These are phyloP conservation scores for Brassica napus DNA, from an alignment of 345 rosid species.

Conservation along the genomic window DNA sequence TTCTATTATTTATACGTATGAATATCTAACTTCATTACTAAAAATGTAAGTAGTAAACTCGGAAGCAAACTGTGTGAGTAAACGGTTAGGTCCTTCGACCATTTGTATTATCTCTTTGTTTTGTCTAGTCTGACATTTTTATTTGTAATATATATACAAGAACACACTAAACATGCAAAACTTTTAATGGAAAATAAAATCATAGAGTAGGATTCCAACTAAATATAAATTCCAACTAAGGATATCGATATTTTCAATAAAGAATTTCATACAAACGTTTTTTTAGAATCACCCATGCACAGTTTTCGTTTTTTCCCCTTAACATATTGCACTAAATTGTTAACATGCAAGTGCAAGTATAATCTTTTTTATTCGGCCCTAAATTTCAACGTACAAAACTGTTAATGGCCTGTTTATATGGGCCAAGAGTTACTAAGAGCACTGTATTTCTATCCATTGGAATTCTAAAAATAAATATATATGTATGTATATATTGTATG, in stretches of 20 bases:
- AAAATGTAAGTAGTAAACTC: not conserved
- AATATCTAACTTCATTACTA: conserved; percentile 15
- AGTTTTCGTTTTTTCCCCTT: not conserved
- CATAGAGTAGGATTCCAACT: not conserved
- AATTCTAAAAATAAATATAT: too few relatives aligned
- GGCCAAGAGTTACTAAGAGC: too few relatives aligned
- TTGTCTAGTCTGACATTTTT: not conserved
- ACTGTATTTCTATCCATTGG: too few relatives aligned
- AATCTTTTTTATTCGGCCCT: not conserved
- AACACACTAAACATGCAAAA: not conserved
- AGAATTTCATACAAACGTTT: not conserved
- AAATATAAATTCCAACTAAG: not conserved
- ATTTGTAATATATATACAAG: not conserved
- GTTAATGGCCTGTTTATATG: not conserved
- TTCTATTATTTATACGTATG: conserved; percentile 14
- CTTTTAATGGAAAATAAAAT: not conserved
- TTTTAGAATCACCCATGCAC: not conserved
- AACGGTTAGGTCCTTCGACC: conserved; percentile 22
- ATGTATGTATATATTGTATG: too few relatives aligned
- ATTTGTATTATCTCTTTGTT: not conserved
- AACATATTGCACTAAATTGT: not conserved
- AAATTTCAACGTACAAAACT: not conserved
- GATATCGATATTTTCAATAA: not conserved
- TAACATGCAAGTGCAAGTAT: not conserved
- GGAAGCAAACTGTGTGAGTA: conserved; percentile 9